Conservation (phyloP, 768 basidiomycete species). For the Ephemerocybe angulata region DNA sequence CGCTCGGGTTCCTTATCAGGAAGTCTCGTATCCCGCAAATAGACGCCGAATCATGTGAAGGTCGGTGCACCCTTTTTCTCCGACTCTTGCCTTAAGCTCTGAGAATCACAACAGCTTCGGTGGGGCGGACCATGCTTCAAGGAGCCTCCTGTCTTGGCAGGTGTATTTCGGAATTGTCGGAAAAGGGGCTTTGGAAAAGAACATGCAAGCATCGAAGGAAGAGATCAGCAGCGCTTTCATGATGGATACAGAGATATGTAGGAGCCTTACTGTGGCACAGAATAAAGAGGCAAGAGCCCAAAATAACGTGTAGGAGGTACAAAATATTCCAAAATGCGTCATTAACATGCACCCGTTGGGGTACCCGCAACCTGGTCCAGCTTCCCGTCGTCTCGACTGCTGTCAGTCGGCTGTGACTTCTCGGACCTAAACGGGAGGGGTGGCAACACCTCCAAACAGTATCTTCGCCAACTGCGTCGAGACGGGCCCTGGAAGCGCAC, state of each 20-base stretch:
- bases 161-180: not conserved
- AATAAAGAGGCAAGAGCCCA: no score
- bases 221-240: no score
- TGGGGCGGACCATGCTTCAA: not conserved
- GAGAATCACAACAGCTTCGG: not conserved
- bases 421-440: not conserved
- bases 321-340: not conserved
- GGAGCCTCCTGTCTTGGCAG: not conserved
- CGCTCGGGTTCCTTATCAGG: constrained; percentile 3
- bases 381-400: no score
- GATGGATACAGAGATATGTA: not conserved
- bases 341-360: not conserved
- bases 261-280: no score
- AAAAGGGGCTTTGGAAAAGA: not conserved
- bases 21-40: not conserved
- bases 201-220: no score
- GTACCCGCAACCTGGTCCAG: not conserved
- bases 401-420: not conserved
- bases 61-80: not conserved
- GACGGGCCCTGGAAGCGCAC: not conserved
- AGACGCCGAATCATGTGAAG: constrained; percentile 3
- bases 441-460: not conserved
- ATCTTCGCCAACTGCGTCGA: not conserved
- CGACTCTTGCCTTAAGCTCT: not conserved
- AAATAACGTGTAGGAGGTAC: not conserved